Evolutionary conservation across 306 rosid species (phyloP), one percentile per base, ranked within the genome.

Genomic region (Inga leiocalycina): DNA sequence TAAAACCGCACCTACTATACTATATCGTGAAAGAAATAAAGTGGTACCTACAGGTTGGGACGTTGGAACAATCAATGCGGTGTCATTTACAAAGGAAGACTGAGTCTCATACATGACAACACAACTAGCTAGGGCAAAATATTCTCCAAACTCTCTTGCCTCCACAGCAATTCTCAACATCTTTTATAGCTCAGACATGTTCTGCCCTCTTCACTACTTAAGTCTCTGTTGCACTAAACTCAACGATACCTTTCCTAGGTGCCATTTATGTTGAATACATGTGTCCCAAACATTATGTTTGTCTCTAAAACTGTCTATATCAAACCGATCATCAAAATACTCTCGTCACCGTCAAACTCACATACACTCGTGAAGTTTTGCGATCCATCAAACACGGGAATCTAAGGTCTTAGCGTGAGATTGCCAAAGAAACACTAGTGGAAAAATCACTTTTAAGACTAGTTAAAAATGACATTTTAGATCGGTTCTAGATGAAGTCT

Each of bases 61-160:
- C 0, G 17, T 6, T 2, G 34, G 61, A 0, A 51, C 44, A 45
- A n/a, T 1, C 35, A 79, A 19, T 4, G 0, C 30, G 24, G 85
- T 56, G 73, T 6, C 71, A 81, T 84, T 74, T 41, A 84, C 3
- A 59, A 81, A 79, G 72, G 84, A 87, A 32, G 89, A 87, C 4
- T 87, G 87, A 59, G 87, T 87, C 82, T 84, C 89, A 84, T 81
- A 87, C 89, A 87, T 87, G 4, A 87, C 24, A 69, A 87, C 10
- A 74, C 89, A 87, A 49, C 89, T 87, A 22, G 89, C 27, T 24
- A 24, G 27, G 89, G 49, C 84, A 84, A 74, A 87, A 87, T 12
- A 87, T 9, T 78, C 89, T 84, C 89, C 89, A 87, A 9, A 84
- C 85, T 74, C 68, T 84, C 85, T 81, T 87, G 68, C 61, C 68